These are phyloP conservation scores for Moesziomyces antarcticus DNA, from an alignment of 1,284 basidiomycete genomes.

Conservation along the genomic window DNA sequence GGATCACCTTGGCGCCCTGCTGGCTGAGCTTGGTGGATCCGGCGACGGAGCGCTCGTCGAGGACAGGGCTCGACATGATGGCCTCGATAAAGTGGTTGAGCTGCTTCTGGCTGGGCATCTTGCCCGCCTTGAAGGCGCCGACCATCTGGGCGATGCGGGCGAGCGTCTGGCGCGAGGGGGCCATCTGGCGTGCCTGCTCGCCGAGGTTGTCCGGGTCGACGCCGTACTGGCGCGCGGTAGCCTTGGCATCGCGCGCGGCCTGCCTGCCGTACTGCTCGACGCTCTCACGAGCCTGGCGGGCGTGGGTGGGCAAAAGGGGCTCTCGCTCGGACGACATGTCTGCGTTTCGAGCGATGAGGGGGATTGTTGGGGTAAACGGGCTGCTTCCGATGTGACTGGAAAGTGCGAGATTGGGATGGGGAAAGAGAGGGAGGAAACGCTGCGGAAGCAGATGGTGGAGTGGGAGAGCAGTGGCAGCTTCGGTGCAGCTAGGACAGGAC, in stretches of 20 bases:
- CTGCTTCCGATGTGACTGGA: not conserved
- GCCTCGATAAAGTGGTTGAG: constrained; percentile 45
- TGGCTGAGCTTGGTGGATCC: constrained; percentile 51
- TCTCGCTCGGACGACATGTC: constrained; percentile 39
- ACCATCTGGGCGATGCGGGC: constrained; percentile 45
- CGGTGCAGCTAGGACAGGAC: too few species aligned
- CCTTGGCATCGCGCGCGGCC: constrained; percentile 40
- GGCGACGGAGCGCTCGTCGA: constrained; percentile 45
- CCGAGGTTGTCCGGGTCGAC: constrained; percentile 44
- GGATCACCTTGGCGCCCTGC: constrained; percentile 43
- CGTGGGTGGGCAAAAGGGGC: constrained; percentile 45
- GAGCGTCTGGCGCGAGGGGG: constrained; percentile 44
- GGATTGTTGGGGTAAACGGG: too few species aligned
- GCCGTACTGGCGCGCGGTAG: constrained; percentile 39
- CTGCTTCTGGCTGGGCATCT: constrained; percentile 51
- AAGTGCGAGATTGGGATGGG: not conserved
- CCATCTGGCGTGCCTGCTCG: constrained; percentile 26
- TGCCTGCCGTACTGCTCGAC: constrained; percentile 29
- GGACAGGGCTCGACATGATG: constrained; percentile 48
- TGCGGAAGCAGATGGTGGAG: not conserved
- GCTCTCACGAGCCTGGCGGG: constrained; percentile 22
- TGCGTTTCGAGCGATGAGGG: not conserved
- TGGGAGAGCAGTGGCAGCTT: constrained; percentile 1
- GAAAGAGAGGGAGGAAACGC: not conserved
- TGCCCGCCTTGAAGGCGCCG: constrained; percentile 52